Conservation (phyloP, 306 rosid genomes). For the Hippophae tibetana region DNA sequence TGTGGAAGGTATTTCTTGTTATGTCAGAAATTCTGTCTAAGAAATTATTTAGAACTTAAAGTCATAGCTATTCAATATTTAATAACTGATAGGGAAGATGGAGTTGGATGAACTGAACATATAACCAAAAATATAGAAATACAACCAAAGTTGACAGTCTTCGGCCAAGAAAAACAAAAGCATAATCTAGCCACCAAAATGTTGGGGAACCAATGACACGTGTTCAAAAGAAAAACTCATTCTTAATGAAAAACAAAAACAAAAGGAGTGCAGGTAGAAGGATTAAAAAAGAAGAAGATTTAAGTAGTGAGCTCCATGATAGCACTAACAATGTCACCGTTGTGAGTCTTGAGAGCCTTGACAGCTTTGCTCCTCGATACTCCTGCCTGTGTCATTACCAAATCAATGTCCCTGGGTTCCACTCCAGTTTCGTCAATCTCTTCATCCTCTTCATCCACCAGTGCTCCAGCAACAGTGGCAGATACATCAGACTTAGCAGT, state of each 20-base stretch:
- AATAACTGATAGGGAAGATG: no score
- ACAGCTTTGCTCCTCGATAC: conserved; percentile 84
- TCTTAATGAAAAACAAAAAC: conserved; percentile 22
- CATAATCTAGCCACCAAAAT: conserved; percentile 21
- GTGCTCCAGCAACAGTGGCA: conserved; percentile 36
- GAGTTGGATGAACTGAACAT: no score
- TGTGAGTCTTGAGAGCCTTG: conserved; percentile 72
- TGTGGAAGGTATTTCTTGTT: no score
- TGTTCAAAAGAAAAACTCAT: conserved; percentile 20
- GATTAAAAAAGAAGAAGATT: conserved; percentile 8
- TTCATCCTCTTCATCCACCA: conserved; percentile 58
- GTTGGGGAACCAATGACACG: conserved; percentile 1
- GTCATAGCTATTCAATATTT: no score
- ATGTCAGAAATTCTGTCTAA: no score
- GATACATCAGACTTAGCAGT: conserved; percentile 47
- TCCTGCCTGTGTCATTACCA: conserved; percentile 90
- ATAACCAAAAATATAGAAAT: neutral
- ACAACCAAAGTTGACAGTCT: conserved; percentile 4
- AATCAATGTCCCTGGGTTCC: conserved; percentile 69
- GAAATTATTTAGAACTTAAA: no score
- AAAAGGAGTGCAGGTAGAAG: neutral
- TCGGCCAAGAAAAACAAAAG: conserved; percentile 24
- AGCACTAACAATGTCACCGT: conserved; percentile 83
- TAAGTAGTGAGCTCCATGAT: conserved; percentile 85
- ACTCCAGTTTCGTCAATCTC: conserved; percentile 68